Base-by-base conservation (phyloP, 2,329 filamentous ascomycete genomes). In the Talaromyces sp. region DNA sequence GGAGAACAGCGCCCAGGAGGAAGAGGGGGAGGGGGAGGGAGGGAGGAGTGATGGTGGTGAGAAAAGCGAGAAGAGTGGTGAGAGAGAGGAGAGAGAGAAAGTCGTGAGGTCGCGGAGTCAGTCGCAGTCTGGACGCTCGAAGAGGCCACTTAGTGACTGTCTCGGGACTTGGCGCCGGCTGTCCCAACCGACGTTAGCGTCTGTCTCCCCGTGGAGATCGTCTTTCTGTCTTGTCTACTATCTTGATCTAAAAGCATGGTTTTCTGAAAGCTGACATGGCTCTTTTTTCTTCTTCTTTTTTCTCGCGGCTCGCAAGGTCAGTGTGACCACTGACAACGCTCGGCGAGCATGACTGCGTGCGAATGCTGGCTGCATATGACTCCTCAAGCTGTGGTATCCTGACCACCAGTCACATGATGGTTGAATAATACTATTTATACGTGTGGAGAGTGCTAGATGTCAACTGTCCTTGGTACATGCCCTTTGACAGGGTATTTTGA, bases 111-210 rank as follows among this genome's bases (percentile, higher is more conserved):
- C 23, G 44, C n/a, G 10, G 44, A 47, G 44, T 23, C n/a, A 23
- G 44, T 23, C n/a, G 10, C 23, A 47, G 44, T 47, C 44, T 36
- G 36, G 57, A 28, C 18, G 23, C 36, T 51, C 40, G 57, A 52
- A 54, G 57, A 60, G 57, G 57, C 57, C 57, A 60, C 50, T 34
- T 56, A 31, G 16, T 27, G 55, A 16, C 30, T 57, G n/a, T 57
- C 54, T 59, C 50, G 51, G 51, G 28, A 28, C 44, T 59, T 59
- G 57, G 57, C 57, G 44, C 30, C 44, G 55, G 55, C 44, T 27
- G 44, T 18, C 44, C 44, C 44, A 27, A 47, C 52, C 52, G 52
- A 31, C 33, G 23, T 33, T 55, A 31, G 28, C 52, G 52, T 28
- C 52, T 34, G 23, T 23, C 23, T 23, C 18, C 47, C 47, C 33